Percentiles rank a stretch among this genome's conserved stretches.
These are phyloP conservation scores for Letharia lupina DNA, from an alignment of 495 filamentous ascomycete species.

Conservation along the genomic window DNA sequence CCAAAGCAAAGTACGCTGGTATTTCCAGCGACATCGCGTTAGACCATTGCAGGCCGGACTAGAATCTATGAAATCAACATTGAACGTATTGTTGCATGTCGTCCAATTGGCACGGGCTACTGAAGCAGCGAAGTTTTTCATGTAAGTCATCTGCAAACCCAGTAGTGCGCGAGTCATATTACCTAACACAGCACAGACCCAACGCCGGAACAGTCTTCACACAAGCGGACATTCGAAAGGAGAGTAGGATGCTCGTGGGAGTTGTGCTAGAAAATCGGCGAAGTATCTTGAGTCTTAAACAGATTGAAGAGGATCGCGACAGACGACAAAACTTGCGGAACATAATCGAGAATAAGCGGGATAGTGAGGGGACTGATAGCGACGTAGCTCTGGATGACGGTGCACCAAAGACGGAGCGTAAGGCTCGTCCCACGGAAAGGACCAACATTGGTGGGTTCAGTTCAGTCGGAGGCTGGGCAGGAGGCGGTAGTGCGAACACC, in stretches of 20 bases:
- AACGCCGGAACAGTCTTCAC: background rate
- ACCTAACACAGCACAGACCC: background rate
- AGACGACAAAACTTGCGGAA: background rate
- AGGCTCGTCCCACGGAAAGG: background rate
- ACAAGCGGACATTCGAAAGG: background rate
- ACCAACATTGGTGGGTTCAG: background rate
- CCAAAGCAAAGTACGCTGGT: background rate
- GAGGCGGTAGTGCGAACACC: background rate
- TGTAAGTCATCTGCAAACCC: background rate
- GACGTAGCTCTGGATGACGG: background rate
- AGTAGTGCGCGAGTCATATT: background rate
- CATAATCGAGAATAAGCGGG: background rate
- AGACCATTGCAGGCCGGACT: background rate
- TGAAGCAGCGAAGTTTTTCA: background rate
- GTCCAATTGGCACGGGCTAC: background rate
- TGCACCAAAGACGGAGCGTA: background rate
- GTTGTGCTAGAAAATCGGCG: background rate
- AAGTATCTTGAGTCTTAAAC: background rate
- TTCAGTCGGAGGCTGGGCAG: background rate
- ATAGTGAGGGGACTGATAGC: background rate
- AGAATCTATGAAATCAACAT: constrained; percentile 2
- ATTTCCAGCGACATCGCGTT: background rate
- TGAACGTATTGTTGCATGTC: constrained; percentile 2
- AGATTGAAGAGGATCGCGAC: constrained; percentile 1
- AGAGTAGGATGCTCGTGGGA: background rate